Conservation (phyloP, 1,139 yeast genomes). For the Saccharomyces hybrid region DNA sequence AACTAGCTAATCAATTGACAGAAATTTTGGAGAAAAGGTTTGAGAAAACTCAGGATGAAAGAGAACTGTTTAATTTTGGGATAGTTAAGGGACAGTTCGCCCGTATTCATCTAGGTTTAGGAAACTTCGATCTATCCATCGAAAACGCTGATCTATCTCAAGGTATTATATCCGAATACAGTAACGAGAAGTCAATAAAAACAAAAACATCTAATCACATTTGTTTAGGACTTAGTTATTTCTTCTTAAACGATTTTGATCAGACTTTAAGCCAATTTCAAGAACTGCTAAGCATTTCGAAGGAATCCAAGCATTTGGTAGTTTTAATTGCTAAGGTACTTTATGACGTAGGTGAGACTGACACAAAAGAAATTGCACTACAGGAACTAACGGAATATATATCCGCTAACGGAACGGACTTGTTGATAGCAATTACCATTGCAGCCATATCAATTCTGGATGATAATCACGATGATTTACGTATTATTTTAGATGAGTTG, state of each 20-base stretch:
- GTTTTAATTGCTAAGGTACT: constrained; percentile 71
- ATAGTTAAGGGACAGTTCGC: constrained; percentile 62
- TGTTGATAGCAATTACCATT: constrained; percentile 59
- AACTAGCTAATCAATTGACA: constrained; percentile 43
- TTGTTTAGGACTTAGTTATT: constrained; percentile 62
- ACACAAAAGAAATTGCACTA: constrained; percentile 74
- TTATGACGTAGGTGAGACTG: constrained; percentile 63
- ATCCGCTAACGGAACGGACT: constrained; percentile 54
- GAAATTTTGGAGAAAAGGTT: constrained; percentile 48
- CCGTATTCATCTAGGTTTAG: constrained; percentile 57
- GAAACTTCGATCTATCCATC: constrained; percentile 49
- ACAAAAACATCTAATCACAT: constrained; percentile 51
- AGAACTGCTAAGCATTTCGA: constrained; percentile 48
- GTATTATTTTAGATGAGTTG: constrained; percentile 61
- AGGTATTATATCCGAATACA: constrained; percentile 41
- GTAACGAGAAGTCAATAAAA: constrained; percentile 28
- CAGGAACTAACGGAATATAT: constrained; percentile 62
- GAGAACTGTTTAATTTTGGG: constrained; percentile 45
- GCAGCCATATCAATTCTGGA: constrained; percentile 81
- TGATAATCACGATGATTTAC: constrained; percentile 41
- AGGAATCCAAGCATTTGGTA: constrained; percentile 55
- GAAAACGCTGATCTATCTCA: constrained; percentile 54
- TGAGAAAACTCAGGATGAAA: constrained; percentile 48
- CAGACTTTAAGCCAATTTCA: constrained; percentile 62
- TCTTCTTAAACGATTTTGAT: constrained; percentile 55